Percentiles rank a stretch among this genome's conserved stretches.
phyloP scores from a whole-genome alignment of 2,329 filamentous ascomycete genomes.

The Phyllosticta citribraziliensis region DNA sequence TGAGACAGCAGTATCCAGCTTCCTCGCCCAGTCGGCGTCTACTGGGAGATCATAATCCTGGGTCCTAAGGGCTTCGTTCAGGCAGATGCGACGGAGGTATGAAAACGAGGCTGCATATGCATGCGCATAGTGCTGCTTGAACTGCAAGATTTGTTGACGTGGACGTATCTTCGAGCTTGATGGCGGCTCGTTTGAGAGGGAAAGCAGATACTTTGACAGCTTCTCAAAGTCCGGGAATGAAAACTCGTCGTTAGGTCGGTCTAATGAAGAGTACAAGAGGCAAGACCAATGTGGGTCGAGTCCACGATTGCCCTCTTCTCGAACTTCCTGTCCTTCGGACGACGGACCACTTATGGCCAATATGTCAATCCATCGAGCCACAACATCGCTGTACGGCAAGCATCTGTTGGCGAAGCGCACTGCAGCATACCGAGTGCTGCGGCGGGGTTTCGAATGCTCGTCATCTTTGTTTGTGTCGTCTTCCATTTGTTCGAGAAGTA shows the following conservation, averaged over 20 bases:
- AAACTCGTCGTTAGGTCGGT: not conserved
- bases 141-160: conserved; percentile 19
- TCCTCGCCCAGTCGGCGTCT: conserved; percentile 76
- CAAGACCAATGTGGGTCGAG: conserved; percentile 69
- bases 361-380: conserved; percentile 80
- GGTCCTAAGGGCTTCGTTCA: conserved; percentile 45
- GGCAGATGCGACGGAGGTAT: conserved; percentile 55
- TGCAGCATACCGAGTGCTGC: conserved; percentile 67
- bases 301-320: conserved; percentile 83
- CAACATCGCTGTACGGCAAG: conserved; percentile 66
- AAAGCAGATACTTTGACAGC: conserved; percentile 37
- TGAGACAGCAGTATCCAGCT: conserved; percentile 61
- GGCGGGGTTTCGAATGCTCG: conserved; percentile 2
- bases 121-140: conserved; percentile 28
- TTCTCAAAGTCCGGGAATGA: conserved; percentile 35
- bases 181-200: conserved; percentile 19
- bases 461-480: conserved; percentile 22
- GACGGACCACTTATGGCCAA: conserved; percentile 60
- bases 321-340: conserved; percentile 67
- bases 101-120: conserved; percentile 60
- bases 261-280: conserved; percentile 42
- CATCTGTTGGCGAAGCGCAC: conserved; percentile 87
- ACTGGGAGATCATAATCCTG: conserved; percentile 41
- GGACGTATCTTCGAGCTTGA: conserved; percentile 22
- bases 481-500: conserved; percentile 23